These are phyloP conservation scores for Malania oleifera DNA, from an alignment of 164 flowering plant species.

Conservation along the genomic window DNA sequence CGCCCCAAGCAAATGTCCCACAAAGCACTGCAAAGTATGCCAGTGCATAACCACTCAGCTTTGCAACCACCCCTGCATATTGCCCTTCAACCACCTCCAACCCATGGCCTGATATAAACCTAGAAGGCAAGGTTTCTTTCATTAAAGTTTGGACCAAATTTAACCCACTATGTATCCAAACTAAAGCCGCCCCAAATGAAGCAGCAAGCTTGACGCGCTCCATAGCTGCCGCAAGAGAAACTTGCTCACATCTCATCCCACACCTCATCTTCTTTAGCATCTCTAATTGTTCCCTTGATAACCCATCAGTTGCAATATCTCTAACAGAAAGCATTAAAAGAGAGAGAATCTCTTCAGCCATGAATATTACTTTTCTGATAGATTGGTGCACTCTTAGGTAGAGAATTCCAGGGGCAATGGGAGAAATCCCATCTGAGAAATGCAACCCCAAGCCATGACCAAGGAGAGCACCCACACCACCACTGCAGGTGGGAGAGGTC, in stretches of 20 bases:
- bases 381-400: conserved; percentile 74
- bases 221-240: conserved; percentile 70
- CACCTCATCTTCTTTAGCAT: conserved; percentile 46
- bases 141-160: conserved; percentile 65
- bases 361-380: conserved; percentile 61
- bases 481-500: conserved; percentile 40
- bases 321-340: conserved; percentile 66
- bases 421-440: conserved; percentile 72
- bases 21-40: conserved; percentile 77
- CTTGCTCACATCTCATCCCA: conserved; percentile 46
- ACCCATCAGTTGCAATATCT: conserved; percentile 49
- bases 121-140: conserved; percentile 86
- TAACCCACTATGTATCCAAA: conserved; percentile 80
- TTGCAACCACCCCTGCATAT: conserved; percentile 47
- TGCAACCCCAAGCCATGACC: conserved; percentile 93
- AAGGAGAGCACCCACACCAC: conserved; percentile 86
- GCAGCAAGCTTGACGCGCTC: conserved; percentile 76
- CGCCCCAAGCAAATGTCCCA: conserved; percentile 85
- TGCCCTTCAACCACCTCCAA: conserved; percentile 37
- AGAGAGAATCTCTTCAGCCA: conserved; percentile 69
- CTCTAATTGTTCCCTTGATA: conserved; percentile 25
- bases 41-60: conserved; percentile 75
- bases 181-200: conserved; percentile 73
- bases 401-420: conserved; percentile 95
- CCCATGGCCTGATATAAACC: conserved; percentile 73